Evolutionary conservation across 495 filamentous ascomycete genomes (phyloP).

Genomic region (Lophiotrema nucula): DNA sequence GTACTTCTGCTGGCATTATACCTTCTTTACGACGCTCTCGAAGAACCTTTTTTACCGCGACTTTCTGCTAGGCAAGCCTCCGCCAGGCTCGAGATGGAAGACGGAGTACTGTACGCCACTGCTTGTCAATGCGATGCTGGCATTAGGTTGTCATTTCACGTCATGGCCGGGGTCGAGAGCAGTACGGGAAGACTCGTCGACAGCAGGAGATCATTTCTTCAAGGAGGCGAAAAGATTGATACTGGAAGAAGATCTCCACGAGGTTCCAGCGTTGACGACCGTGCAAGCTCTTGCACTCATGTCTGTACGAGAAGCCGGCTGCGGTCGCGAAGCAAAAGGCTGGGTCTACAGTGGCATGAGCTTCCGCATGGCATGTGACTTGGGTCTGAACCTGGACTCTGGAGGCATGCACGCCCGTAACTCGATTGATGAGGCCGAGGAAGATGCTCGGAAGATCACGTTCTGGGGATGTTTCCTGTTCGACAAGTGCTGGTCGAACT

Average conservation of each 20-base stretch:
- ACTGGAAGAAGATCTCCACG: constrained; percentile 88
- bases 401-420: constrained; percentile 57
- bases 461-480: constrained; percentile 99
- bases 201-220: constrained; percentile 96
- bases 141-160: constrained; percentile 95
- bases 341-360: constrained; percentile 99
- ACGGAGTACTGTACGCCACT: constrained; percentile 83
- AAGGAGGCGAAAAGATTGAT: constrained; percentile 89
- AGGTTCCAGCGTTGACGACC: constrained; percentile 85
- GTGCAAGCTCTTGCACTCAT: constrained; percentile 93
- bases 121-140: constrained; percentile 94
- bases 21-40: constrained; percentile 93
- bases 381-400: constrained; percentile 88
- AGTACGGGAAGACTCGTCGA: constrained; percentile 68
- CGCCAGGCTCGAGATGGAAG: constrained; percentile 44
- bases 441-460: constrained; percentile 85
- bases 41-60: constrained; percentile 85
- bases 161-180: constrained; percentile 67
- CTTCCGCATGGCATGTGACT: constrained; percentile 96
- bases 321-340: constrained; percentile 89
- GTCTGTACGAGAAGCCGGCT: constrained; percentile 95
- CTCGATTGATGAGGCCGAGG: constrained; percentile 73
- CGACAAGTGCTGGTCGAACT: constrained; percentile 99
- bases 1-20: constrained; percentile 99
- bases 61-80: constrained; percentile 65